phyloP scores from a whole-genome alignment of 768 basidiomycete genomes.

The Psilocybe cyanescens region DNA sequence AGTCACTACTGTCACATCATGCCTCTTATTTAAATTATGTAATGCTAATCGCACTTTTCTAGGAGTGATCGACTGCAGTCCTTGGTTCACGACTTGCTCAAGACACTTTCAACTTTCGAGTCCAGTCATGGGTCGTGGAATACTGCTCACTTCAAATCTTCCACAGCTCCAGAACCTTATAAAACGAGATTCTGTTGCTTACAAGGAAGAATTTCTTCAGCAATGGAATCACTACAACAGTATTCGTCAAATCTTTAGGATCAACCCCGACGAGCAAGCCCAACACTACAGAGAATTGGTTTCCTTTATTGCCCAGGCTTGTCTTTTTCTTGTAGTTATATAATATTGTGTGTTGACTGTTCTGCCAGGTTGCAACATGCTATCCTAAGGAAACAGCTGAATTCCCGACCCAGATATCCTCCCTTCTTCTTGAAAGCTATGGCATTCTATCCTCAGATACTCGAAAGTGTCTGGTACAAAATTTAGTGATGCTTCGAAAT shows the following conservation, averaged over 20 bases:
- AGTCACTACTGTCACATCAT: neutral
- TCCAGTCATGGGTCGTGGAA: conserved; percentile 56
- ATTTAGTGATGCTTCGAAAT: conserved; percentile 90
- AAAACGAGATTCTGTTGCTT: conserved; percentile 88
- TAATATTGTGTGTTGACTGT: neutral
- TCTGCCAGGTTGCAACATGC: conserved; percentile 78
- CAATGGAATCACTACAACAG: conserved; percentile 82
- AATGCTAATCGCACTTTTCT: neutral
- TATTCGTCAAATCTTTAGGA: conserved; percentile 81
- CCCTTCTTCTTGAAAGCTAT: conserved; percentile 80
- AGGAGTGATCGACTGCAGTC: neutral
- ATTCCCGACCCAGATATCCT: conserved; percentile 81
- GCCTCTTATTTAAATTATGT: neutral
- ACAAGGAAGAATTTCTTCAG: conserved; percentile 90
- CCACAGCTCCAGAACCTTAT: conserved; percentile 41
- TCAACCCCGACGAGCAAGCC: conserved; percentile 85
- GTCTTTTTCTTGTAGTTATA: neutral
- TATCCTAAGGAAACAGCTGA: conserved; percentile 91
- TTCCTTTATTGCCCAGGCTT: conserved; percentile 86
- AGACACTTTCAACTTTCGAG: neutral
- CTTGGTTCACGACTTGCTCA: neutral
- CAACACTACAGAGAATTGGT: conserved; percentile 87
- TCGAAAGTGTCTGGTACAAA: conserved; percentile 84
- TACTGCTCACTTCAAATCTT: conserved; percentile 42
- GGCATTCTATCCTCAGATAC: conserved; percentile 78